Base-by-base conservation (phyloP, 2,329 filamentous ascomycete species). In the Fusarium sp. region DNA sequence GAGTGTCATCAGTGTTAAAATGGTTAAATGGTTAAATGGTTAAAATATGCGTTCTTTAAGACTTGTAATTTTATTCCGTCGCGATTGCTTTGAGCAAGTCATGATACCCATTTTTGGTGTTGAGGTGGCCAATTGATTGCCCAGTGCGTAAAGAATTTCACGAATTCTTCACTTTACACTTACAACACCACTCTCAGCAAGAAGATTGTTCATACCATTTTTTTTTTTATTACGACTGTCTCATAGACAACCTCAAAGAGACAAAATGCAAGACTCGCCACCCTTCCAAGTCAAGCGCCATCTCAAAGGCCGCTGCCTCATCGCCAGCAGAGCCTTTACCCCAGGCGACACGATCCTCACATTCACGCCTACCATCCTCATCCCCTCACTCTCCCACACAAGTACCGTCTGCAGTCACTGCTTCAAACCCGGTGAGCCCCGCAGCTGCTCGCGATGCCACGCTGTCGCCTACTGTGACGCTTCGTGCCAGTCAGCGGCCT, bases 401-500 rank as follows among this genome's bases (percentile, higher is more conserved):
- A 59, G 76, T 5, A 74, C 78, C 18, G 83, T 85, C 35, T 91
- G 89, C 83, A 85, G 85, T 71, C 81, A 86, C 82, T 91, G 89
- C 80, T 83, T 90, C 31, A 75, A 72, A 41, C 63, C 74, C 31
- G 75, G 76, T 52, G 65, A 65, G 35, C 77, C 78, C 27, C 78
- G 77, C 48, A 83, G 85, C 24, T 92, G 90, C 80, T 86, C 86
- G 0, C 86, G 84, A 58, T 92, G 90, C 82, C 85, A 83, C 31
- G 83, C 86, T 2, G 85, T 85, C 5, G 84, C 83, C 29, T 92
- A 92, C 83, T 92, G 90, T 82, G 83, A 84, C 60, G 65, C 82
- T 9, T 73, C 78, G 6, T 92, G 90, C 81, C 90, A 92, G 81
- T 82, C 82, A 27, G 82, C 84, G 3, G 86, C 88, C 77, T 92